phyloP scores from a whole-genome alignment of 2,329 filamentous ascomycete genomes.

The Neonectria magnoliae region DNA sequence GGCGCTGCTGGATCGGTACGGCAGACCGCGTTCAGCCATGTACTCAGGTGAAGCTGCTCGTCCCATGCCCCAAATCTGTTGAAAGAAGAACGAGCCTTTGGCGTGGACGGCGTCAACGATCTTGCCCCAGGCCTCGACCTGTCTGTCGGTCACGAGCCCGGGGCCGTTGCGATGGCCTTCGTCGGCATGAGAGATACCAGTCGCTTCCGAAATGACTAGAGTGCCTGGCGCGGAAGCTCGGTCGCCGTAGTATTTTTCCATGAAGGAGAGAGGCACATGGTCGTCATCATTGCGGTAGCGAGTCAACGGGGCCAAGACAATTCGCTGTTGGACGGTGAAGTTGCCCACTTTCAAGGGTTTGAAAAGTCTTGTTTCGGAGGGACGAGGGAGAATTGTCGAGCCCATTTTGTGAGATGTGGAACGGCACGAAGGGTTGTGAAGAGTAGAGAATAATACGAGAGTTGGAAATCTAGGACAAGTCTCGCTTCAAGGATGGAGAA shows the following conservation, averaged over 20 bases:
- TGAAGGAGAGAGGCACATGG: conserved; percentile 43
- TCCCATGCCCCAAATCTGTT: conserved; percentile 40
- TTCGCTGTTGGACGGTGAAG: conserved; percentile 33
- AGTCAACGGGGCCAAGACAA: conserved; percentile 50
- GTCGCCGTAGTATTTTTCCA: conserved; percentile 45
- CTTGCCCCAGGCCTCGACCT: conserved; percentile 43
- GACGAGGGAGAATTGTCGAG: background rate
- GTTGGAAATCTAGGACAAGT: background rate
- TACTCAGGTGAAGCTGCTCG: conserved; percentile 37
- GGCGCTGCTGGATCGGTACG: conserved; percentile 42
- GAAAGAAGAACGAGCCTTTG: conserved; percentile 43
- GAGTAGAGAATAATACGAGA: background rate
- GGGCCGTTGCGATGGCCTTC: conserved; percentile 46
- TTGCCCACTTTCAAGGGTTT: conserved; percentile 39
- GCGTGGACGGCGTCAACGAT: conserved; percentile 43
- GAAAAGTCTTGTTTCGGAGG: conserved; percentile 32
- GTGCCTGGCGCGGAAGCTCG: conserved; percentile 57
- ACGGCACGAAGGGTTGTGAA: background rate
- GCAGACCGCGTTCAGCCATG: conserved; percentile 35
- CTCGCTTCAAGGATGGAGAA: background rate
- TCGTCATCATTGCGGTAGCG: conserved; percentile 59
- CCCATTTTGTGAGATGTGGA: conserved; percentile 7
- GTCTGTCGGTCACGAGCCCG: conserved; percentile 53
- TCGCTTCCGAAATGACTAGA: conserved; percentile 46
- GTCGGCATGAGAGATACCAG: conserved; percentile 39